Conservation (phyloP, 1,284 basidiomycete genomes). For the Malassezia caprae region DNA sequence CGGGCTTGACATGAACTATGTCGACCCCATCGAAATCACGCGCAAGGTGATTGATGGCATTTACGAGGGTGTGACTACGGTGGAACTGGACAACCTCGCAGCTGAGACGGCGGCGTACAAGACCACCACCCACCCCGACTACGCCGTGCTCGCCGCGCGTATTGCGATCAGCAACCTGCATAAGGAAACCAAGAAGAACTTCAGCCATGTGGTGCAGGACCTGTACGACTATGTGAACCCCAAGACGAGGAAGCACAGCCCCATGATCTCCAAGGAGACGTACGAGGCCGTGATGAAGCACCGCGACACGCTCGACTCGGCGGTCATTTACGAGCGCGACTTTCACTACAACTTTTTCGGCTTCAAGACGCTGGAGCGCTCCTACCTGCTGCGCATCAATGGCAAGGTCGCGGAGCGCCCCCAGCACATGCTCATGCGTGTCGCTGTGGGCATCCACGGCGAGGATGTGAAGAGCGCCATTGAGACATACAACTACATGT, state of each 20-base stretch:
- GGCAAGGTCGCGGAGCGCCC: constrained; percentile 93
- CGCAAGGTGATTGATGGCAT: constrained; percentile 70
- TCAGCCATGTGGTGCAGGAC: constrained; percentile 82
- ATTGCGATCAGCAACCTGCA: constrained; percentile 98
- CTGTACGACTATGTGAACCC: constrained; percentile 90
- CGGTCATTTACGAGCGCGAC: constrained; percentile 95
- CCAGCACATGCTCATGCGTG: constrained; percentile 99
- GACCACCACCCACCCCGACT: constrained; percentile 87
- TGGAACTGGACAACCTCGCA: constrained; percentile 69
- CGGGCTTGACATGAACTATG: constrained; percentile 82
- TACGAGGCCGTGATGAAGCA: constrained; percentile 76
- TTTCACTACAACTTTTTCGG: constrained; percentile 84
- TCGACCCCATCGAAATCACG: constrained; percentile 75
- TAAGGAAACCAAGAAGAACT: constrained; percentile 97
- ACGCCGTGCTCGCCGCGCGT: constrained; percentile 92
- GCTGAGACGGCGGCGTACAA: constrained; percentile 95
- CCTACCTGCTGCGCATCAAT: constrained; percentile 87
- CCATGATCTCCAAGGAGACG: constrained; percentile 84
- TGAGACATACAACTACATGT: constrained; percentile 78
- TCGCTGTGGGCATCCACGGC: constrained; percentile 94
- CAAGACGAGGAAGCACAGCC: constrained; percentile 68
- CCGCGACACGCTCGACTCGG: constrained; percentile 74
- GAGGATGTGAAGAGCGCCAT: constrained; percentile 76
- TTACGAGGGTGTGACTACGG: constrained; percentile 89
- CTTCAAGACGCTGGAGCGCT: constrained; percentile 98